These are phyloP conservation scores for Rosa hybrid DNA, from an alignment of 331 rosid genomes.

Conservation along the genomic window DNA sequence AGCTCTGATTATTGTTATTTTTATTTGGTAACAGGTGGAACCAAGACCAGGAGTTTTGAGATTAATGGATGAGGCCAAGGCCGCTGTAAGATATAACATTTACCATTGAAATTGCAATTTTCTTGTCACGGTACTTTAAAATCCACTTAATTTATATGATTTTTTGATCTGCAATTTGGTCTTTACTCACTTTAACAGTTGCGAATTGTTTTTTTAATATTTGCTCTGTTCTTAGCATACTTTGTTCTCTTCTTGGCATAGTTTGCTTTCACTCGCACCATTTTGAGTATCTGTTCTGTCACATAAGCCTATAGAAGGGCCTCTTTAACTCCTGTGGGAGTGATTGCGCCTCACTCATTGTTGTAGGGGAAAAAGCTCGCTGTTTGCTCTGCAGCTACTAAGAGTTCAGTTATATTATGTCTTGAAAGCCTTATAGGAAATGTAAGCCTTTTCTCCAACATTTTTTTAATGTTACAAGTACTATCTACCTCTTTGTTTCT, in stretches of 20 bases:
- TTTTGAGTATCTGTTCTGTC: neutral
- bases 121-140: constrained; percentile 6
- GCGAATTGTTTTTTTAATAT: constrained; percentile 8
- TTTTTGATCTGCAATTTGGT: neutral
- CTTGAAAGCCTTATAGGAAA: constrained; percentile 89
- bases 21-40: constrained; percentile 60
- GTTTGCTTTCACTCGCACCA: neutral
- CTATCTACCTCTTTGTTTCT: neutral
- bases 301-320: neutral
- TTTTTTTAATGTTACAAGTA: neutral
- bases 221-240: neutral
- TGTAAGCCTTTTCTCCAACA: constrained; percentile 42
- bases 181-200: constrained; percentile 2
- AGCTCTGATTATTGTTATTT: neutral
- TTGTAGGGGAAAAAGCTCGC: constrained; percentile 82
- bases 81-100: constrained; percentile 66
- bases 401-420: constrained; percentile 87
- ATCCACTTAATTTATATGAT: neutral
- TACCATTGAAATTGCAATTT: constrained; percentile 21
- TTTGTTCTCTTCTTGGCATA: neutral
- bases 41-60: constrained; percentile 95
- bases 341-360: constrained; percentile 13
- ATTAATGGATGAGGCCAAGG: constrained; percentile 89
- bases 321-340: neutral
- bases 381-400: constrained; percentile 98